These are phyloP conservation scores for Russula dissimulans DNA, from an alignment of 768 basidiomycete genomes.

Conservation along the genomic window DNA sequence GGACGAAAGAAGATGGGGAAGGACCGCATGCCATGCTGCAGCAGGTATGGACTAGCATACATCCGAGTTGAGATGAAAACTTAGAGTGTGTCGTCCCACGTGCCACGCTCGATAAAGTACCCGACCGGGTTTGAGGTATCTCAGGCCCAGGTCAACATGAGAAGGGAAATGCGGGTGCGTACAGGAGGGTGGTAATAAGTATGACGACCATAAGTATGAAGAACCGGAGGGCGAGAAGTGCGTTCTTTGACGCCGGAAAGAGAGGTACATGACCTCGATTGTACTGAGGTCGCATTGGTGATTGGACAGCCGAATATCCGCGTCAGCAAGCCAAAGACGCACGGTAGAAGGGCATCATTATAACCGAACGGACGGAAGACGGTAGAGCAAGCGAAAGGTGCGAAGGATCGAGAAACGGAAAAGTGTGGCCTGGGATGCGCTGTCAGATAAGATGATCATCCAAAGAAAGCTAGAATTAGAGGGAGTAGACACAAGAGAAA, in stretches of 20 bases:
- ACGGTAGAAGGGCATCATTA: constrained; percentile 75
- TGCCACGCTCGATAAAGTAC: constrained; percentile 85
- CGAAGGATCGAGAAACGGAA: constrained; percentile 89
- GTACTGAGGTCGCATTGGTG: constrained; percentile 37
- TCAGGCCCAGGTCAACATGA: neutral
- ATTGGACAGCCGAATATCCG: neutral
- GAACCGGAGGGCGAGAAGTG: constrained; percentile 76
- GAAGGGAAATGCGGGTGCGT: neutral
- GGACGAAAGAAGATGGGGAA: neutral
- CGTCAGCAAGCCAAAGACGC: constrained; percentile 16
- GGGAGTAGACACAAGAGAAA: neutral
- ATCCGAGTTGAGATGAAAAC: constrained; percentile 75
- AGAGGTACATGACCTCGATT: constrained; percentile 89
- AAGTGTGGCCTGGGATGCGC: constrained; percentile 51
- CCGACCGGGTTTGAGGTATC: constrained; percentile 27
- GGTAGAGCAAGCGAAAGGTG: constrained; percentile 75
- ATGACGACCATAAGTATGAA: constrained; percentile 83
- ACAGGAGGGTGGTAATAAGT: constrained; percentile 81
- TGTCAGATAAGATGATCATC: constrained; percentile 22
- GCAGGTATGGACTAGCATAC: constrained; percentile 51
- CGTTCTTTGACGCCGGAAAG: constrained; percentile 81
- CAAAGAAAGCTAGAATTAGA: constrained; percentile 56
- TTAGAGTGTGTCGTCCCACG: constrained; percentile 77
- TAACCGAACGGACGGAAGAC: constrained; percentile 88
- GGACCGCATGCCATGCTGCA: constrained; percentile 58